Conservation (phyloP, 257 asterid species). For the Datura wrightii region DNA sequence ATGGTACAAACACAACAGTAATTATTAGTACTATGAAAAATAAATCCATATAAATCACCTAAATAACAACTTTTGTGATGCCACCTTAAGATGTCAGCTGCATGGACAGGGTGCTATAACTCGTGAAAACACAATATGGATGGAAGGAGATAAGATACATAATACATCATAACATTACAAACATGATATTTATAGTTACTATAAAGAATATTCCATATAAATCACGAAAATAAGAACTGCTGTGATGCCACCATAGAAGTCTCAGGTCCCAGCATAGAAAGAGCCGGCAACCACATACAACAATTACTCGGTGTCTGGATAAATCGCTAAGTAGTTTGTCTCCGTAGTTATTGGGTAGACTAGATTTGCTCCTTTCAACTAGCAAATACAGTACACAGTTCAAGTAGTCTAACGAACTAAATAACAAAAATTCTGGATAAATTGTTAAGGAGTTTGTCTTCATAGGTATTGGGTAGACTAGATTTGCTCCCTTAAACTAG, state of each 20-base stretch:
- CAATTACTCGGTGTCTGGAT: background rate
- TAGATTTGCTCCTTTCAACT: background rate
- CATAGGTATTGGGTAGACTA: constrained; percentile 2
- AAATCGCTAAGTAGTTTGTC: background rate
- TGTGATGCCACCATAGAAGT: background rate
- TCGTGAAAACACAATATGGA: background rate
- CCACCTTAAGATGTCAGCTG: background rate
- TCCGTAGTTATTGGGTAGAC: background rate
- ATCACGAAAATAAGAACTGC: constrained; percentile 2
- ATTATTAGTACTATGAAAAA: background rate
- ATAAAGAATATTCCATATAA: constrained; percentile 6
- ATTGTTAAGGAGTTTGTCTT: background rate
- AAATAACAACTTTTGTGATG: background rate
- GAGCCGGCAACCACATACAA: background rate
- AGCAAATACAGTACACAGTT: background rate
- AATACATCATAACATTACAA: background rate
- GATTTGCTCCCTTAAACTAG: background rate
- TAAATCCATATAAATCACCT: constrained; percentile 16
- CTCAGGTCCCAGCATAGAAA: constrained; percentile 16
- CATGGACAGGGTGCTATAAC: background rate
- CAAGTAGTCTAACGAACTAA: constrained; percentile 15
- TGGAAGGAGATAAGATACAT: constrained; percentile 1
- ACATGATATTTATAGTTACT: background rate
- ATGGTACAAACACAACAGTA: background rate
- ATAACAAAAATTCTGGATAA: background rate